Base-by-base conservation (phyloP, 331 rosid genomes). In the Quercus tomentella region DNA sequence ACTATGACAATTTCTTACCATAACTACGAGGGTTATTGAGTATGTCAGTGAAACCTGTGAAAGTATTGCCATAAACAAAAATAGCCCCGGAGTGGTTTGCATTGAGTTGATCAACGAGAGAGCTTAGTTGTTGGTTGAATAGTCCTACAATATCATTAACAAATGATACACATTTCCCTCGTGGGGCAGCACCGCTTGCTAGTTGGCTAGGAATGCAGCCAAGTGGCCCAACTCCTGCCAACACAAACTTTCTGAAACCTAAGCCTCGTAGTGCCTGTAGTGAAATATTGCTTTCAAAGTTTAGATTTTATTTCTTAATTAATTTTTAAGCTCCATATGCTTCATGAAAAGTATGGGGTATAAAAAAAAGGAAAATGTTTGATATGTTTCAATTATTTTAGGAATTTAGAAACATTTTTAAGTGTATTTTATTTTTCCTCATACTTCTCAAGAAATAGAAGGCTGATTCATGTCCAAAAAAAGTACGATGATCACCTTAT, bases 161-260 rank as follows among this genome's bases (percentile, higher is more conserved):
- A 33, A 2, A 16, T 16, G 10, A 0, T 8, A 28, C 10, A 31
- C 87, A 83, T 54, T 67, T 57, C 35, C 84, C 86, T 2, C 58
- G 21, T 8, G 76, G 85, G 35, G 18, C 33, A 62, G 18, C 4
- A 28, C 73, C 77, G 66, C 17, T 3, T 51, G 78, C 74, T 75
- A 82, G 70, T 67, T 83, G 89, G 15, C 67, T 72, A 0, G 87
- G 89, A 71, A 78, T 76, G 77, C 89, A 86, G 16, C 89, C 85
- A 58, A 83, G 86, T 58, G 87, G 86, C 60, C 80, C 87, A 75
- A 80, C 1, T 70, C 33, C 85, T 56, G 61, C 81, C 35, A 86
- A 31, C 20, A 83, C 74, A 75, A 83, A 83, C 31, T 77, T 86
- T 33, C 83, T 77, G 2, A 83, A 77, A 30, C 89, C 89, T 77